Evolutionary conservation across 2,329 filamentous ascomycete genomes (phyloP), one percentile per base, ranked within the genome.

Genomic region (Exophiala sp.): DNA sequence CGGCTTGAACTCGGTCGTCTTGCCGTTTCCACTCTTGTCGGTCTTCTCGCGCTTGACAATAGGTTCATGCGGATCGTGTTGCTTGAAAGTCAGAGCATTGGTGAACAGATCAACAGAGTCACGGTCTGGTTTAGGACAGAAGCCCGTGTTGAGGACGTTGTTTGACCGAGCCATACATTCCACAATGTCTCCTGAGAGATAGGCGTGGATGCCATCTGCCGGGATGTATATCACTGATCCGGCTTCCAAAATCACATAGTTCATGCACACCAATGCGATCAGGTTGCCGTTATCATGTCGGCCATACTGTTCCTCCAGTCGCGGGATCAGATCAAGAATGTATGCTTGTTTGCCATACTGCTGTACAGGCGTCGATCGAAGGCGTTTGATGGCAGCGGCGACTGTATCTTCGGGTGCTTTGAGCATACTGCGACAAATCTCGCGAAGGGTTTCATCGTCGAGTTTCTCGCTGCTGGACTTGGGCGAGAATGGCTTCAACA

Each of bases 101-200:
- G 72, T 73, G 66, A 89, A 88, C 22, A 82, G 64, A 14, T 86
- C 81, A 19, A 82, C 71, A 37, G 73, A 79, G 61, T 86, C 77
- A 10, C 83, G 74, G 40, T 86, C 80, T 0, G 79, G 77, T 1
- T 73, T 72, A 0, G 85, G 83, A 58, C 83, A 88, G 70, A 90
- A 87, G 0, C 85, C 85, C 0, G 79, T 80, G 65, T 86, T 86
- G 43, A 89, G 72, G 1, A 89, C 84, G 50, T 88, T 87, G 69
- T 88, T 82, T 16, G 76, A 81, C 6, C 83, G 76, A 1, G 85
- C 85, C 85, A 88, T 88, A 67, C 84, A 88, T 65, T 88, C 85
- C 59, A 88, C 80, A 44, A 88, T 86, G 62, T 88, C 80, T 2
- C 85, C 85, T 2, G 76, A 76, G 0, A 88, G 70, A 62, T 87